phyloP scores from a whole-genome alignment of 2,329 filamentous ascomycete species.

The Epicoccum nigrum region DNA sequence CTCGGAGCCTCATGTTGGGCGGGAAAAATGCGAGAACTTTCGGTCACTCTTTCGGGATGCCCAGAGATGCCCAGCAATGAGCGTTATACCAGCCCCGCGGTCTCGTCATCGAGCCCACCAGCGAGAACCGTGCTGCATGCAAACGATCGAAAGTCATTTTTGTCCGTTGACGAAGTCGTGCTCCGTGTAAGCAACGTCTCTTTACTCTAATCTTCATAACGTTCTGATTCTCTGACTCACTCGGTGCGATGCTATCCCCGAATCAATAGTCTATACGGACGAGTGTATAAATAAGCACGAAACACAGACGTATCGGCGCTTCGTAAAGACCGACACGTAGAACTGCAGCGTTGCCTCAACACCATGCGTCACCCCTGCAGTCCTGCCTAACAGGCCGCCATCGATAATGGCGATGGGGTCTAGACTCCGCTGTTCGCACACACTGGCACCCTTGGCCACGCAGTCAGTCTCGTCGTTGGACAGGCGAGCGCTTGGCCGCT shows the following conservation, averaged over 20 bases:
- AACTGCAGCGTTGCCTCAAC: constrained; percentile 19
- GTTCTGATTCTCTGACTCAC: constrained; percentile 9
- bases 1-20: background rate
- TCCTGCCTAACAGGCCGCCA: constrained; percentile 16
- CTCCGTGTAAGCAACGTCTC: constrained; percentile 4
- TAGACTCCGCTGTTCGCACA: constrained; percentile 27
- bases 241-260: constrained; percentile 14
- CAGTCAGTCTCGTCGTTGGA: constrained; percentile 12
- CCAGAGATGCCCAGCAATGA: constrained; percentile 28
- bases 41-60: constrained; percentile 25
- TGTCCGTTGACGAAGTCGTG: background rate
- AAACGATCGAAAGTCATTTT: constrained; percentile 9
- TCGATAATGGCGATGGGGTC: constrained; percentile 21
- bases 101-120: constrained; percentile 27
- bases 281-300: constrained; percentile 9
- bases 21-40: constrained; percentile 15
- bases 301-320: constrained; percentile 10
- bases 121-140: constrained; percentile 5
- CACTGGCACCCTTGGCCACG: constrained; percentile 9
- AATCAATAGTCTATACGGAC: constrained; percentile 10
- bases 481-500: constrained; percentile 29
- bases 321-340: constrained; percentile 22
- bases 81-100: constrained; percentile 19
- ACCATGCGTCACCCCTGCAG: constrained; percentile 24
- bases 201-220: constrained; percentile 6